Conservation (phyloP, 108 stramenopile genomes). For the Pseudonitzschia pungens region DNA sequence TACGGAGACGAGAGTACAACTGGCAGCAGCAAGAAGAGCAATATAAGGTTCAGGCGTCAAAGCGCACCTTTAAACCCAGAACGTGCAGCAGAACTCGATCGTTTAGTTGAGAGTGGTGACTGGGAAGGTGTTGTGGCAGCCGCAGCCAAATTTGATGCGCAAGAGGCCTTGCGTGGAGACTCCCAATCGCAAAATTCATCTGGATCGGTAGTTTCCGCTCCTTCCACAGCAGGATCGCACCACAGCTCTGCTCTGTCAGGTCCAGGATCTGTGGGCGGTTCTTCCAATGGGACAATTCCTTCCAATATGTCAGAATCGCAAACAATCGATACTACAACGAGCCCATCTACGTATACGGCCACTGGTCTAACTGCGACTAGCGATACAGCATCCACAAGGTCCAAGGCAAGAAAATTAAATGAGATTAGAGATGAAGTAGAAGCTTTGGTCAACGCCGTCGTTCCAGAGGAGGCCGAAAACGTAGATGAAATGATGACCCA, state of each 20-base stretch:
- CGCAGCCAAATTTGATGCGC: conserved; percentile 79
- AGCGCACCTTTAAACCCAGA: conserved; percentile 34
- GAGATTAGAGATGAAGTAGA: conserved; percentile 81
- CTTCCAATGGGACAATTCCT: conserved; percentile 23
- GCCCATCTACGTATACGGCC: conserved; percentile 35
- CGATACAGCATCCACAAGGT: conserved; percentile 32
- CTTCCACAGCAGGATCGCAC: conserved; percentile 32
- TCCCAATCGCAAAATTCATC: conserved; percentile 29
- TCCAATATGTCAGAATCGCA: conserved; percentile 28
- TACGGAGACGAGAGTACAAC: conserved; percentile 31
- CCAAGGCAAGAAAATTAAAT: conserved; percentile 41
- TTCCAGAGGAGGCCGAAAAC: conserved; percentile 88
- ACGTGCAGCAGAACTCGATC: conserved; percentile 78
- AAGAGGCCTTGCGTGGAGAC: conserved; percentile 34
- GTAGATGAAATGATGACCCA: conserved; percentile 88
- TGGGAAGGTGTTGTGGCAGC: conserved; percentile 89
- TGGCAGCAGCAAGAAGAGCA: conserved; percentile 24
- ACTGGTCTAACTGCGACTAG: conserved; percentile 26
- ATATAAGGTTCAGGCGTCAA: neutral
- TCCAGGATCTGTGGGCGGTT: conserved; percentile 22
- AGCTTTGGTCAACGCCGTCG: conserved; percentile 72
- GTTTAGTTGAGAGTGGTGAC: conserved; percentile 80
- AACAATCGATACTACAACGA: conserved; percentile 40
- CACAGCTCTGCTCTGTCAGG: conserved; percentile 25
- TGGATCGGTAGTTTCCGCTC: conserved; percentile 47